These are phyloP conservation scores for Halophytophthora polymorphica DNA, from an alignment of 352 stramenopile species.

Conservation along the genomic window DNA sequence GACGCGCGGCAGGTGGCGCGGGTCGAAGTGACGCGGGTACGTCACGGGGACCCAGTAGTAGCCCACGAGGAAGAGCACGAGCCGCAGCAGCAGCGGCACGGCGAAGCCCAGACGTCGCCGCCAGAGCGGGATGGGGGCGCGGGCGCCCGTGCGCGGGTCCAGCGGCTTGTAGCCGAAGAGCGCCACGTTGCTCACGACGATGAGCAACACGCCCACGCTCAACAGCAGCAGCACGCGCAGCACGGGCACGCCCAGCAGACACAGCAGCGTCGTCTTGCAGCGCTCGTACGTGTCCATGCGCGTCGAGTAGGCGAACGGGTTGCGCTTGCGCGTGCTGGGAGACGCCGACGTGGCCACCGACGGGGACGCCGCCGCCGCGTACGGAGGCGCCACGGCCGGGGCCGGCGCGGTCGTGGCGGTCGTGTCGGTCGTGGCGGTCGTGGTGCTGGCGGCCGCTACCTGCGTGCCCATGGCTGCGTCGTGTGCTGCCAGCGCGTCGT, in stretches of 20 bases:
- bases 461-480: slow-evolving; percentile 22
- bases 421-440: too few species aligned
- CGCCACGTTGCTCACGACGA: slow-evolving; percentile 41
- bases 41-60: slow-evolving; percentile 68
- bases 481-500: slow-evolving; percentile 12
- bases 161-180: slow-evolving; percentile 50
- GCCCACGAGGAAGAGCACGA: slow-evolving; percentile 52
- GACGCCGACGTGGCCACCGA: slow-evolving; percentile 15
- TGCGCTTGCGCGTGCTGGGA: slow-evolving; percentile 15
- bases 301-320: slow-evolving; percentile 63
- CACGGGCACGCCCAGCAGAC: slow-evolving; percentile 53
- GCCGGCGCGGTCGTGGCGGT: slow-evolving; percentile 19
- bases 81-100: slow-evolving; percentile 41
- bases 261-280: slow-evolving; percentile 54
- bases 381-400: not conserved
- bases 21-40: slow-evolving; percentile 29
- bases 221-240: slow-evolving; percentile 47
- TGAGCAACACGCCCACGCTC: slow-evolving; percentile 28
- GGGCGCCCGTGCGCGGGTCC: slow-evolving; percentile 25
- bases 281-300: slow-evolving; percentile 55
- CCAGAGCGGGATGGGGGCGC: slow-evolving; percentile 37
- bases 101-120: slow-evolving; percentile 32
- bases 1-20: slow-evolving; percentile 30
- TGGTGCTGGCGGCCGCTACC: slow-evolving; percentile 13
- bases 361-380: slow-evolving; percentile 11